Evolutionary conservation across 352 stramenopile species (phyloP), one percentile per base, ranked within the genome.

Genomic region (Phytophthora lateralis): DNA sequence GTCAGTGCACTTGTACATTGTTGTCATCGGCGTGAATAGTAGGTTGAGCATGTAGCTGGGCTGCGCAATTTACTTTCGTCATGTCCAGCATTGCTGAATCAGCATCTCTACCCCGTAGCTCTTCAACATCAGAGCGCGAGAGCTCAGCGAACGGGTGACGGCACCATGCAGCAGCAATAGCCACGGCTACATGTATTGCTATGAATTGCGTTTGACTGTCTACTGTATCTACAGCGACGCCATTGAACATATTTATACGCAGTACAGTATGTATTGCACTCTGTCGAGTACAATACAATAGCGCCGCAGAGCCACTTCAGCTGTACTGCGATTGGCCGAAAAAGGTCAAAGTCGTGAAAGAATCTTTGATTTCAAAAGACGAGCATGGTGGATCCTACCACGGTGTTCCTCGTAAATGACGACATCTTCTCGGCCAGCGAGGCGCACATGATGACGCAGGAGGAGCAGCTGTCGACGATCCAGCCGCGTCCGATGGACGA

Each of bases 321-420:
- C n/a, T n/a, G n/a, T n/a, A n/a, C n/a, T 8, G 12, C 52, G 45
- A 68, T 68, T 68, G 60, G 52, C 34, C 12, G 6, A 55, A 46
- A 35, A 29, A 24, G 26, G n/a, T 12, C n/a, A 51, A 55, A 45
- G 20, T 29, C 26, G 26, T 29, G 3, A 29, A 2, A 37, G 34
- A 58, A 21, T 39, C 41, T 14, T 26, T 17, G 18, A 45, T 49
- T 71, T 29, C 11, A 51, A 1, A 45, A 50, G 9, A 50, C n/a
- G 29, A 63, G 8, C 18, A 73, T 70, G 60, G 17, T 18, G 11
- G 17, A n/a, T 21, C 26, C 26, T 24, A 29, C 21, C 17, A 70
- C 52, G 26, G 67, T 85, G 29, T 72, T 74, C 45, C 47, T 81
- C 6, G 75, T 76, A 18, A 66, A 69, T 29, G 59, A 71, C 51